phyloP scores from a whole-genome alignment of 164 flowering plant genomes.

The Kalanchoe fedtschenkoi region DNA sequence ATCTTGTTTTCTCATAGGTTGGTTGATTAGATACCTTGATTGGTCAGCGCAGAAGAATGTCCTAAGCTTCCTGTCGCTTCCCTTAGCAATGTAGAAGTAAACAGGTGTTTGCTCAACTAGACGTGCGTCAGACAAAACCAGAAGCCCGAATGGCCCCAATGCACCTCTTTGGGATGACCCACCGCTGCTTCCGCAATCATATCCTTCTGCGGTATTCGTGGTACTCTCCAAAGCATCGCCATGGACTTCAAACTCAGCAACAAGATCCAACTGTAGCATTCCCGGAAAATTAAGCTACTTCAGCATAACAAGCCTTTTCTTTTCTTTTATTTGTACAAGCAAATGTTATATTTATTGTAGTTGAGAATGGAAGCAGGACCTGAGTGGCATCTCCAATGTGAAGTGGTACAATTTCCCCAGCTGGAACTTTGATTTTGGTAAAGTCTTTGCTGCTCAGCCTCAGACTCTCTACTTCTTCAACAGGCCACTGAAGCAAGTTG shows the following conservation, averaged over 20 bases:
- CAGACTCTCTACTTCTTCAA: conserved; percentile 2
- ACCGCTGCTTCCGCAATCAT: conserved; percentile 28
- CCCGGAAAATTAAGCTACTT: background rate
- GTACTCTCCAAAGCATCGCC: conserved; percentile 25
- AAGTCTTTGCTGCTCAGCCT: background rate
- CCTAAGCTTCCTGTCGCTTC: conserved; percentile 31
- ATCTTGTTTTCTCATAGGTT: too few species aligned
- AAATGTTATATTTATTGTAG: background rate
- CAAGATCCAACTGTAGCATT: conserved; percentile 52
- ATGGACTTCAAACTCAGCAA: conserved; percentile 61
- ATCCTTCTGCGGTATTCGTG: conserved; percentile 34
- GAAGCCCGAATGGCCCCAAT: conserved; percentile 79
- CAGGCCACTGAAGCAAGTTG: conserved; percentile 5
- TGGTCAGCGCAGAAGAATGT: conserved; percentile 71
- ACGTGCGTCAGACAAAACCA: conserved; percentile 47
- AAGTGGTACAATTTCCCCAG: background rate
- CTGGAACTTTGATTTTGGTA: background rate
- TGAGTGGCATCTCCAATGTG: conserved; percentile 1
- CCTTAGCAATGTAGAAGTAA: conserved; percentile 63
- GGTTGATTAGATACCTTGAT: conserved; percentile 27
- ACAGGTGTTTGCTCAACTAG: conserved; percentile 65
- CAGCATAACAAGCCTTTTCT: background rate
- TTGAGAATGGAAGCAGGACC: background rate
- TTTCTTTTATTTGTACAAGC: too few species aligned
- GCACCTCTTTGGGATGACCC: conserved; percentile 55